Base-by-base conservation (phyloP, 2,329 filamentous ascomycete genomes). In the Monilinia laxa region DNA sequence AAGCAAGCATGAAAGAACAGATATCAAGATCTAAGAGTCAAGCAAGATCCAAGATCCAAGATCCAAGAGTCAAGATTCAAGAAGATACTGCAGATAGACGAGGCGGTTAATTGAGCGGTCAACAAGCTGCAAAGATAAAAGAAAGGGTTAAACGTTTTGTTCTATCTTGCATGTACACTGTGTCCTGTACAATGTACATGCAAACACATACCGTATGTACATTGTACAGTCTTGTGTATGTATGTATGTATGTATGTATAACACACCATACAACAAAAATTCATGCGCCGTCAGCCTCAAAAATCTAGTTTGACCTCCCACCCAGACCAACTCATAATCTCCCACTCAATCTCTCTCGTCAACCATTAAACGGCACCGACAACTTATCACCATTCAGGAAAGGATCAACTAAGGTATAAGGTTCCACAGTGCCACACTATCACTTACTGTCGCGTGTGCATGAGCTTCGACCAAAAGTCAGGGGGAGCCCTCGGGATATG, bases 91-190 rank as follows among this genome's bases (percentile, higher is more conserved):
- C 7, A 35, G 31, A 35, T 35, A 49, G 5, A 59, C 40, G 38
- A 51, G 53, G 59, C 31, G 12, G 51, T 58, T 58, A 51, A 35
- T 35, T 35, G 31, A 65, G 63, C 63, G 63, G 63, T 65, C 63
- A 62, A 53, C 45, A 18, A 47, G n/a, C 12, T 16, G 9, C 40
- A 12, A 4, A 42, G 40, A 16, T 42, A 16, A 42, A 14, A 4
- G 12, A 18, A 14, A 18, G 11, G 31, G 20, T 12, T 20, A 16
- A 59, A 31, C 3, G 25, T 49, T 7, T 35, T 59, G 49, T 54
- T 18, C 35, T 35, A 18, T 31, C 18, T 9, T 47, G 45, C n/a
- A 16, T 18, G 6, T 20, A 16, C 31, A 35, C 5, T 35, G 7
- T 4, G 4, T 4, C 3, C 28, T 28, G 28, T 28, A 28, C 28